Evolutionary conservation across 306 rosid species (phyloP).

Genomic region (Cercis canadensis): DNA sequence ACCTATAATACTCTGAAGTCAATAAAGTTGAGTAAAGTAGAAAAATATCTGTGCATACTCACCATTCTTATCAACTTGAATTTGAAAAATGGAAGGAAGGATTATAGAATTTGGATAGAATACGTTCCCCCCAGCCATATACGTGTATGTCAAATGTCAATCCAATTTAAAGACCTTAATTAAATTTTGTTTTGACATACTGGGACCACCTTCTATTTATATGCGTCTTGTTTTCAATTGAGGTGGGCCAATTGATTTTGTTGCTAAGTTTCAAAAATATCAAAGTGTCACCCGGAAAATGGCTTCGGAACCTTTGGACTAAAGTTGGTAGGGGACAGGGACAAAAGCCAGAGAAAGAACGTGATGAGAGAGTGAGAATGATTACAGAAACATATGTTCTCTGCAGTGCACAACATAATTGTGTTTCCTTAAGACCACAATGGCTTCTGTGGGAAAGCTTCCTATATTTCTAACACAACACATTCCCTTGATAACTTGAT

Average conservation of each 20-base stretch:
- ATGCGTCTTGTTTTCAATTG: background rate
- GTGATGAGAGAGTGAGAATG: background rate
- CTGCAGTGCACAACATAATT: too few species aligned
- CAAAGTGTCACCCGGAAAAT: background rate
- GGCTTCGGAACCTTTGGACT: too few species aligned
- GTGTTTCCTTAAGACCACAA: constrained; percentile 23
- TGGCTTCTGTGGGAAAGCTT: background rate
- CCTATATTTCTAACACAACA: background rate
- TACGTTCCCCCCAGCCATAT: constrained; percentile 31
- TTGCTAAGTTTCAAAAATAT: background rate
- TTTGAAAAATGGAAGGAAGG: background rate
- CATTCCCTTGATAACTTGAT: background rate
- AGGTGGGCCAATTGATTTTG: background rate
- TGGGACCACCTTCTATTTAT: background rate
- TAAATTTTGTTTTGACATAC: background rate
- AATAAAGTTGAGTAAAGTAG: background rate
- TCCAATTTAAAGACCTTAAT: background rate
- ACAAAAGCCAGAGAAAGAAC: background rate
- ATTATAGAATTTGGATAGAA: background rate
- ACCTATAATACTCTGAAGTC: background rate
- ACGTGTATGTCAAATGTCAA: constrained; percentile 13
- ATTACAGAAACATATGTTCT: background rate
- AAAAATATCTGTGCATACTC: background rate
- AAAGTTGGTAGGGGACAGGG: too few species aligned
- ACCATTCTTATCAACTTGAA: background rate